Evolutionary conservation across 179 eudicot species (phyloP).

Genomic region (Camellia oleifera): DNA sequence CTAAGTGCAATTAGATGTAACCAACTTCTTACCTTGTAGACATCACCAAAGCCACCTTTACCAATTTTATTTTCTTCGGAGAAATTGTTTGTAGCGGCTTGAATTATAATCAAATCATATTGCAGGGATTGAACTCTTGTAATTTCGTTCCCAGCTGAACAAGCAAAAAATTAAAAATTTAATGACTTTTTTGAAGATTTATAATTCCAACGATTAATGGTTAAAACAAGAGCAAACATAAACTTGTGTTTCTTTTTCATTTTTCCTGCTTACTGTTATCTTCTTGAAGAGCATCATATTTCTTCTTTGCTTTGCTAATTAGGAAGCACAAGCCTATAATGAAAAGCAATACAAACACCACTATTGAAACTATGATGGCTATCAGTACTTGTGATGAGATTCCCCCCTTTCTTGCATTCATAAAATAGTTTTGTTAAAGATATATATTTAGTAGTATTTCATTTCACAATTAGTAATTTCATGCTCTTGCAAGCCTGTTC

Average conservation of each 20-base stretch:
- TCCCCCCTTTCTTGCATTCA: not conserved
- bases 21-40: slow-evolving; percentile 37
- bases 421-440: not conserved
- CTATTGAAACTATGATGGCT: not conserved
- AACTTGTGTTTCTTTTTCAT: not conserved
- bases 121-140: slow-evolving; percentile 29
- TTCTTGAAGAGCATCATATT: not conserved
- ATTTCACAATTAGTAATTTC: not conserved
- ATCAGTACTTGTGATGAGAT: not conserved
- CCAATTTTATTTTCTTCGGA: slow-evolving; percentile 4
- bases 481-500: too few relatives aligned
- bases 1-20: too few relatives aligned
- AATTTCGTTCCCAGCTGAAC: slow-evolving; percentile 22
- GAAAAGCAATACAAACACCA: not conserved
- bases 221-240: not conserved
- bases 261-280: not conserved
- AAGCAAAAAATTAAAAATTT: not conserved
- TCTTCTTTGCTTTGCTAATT: not conserved
- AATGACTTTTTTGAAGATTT: not conserved
- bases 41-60: slow-evolving; percentile 59
- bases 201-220: not conserved
- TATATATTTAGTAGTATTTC: not conserved
- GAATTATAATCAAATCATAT: slow-evolving; percentile 28
- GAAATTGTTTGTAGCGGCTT: slow-evolving; percentile 45
- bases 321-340: not conserved